phyloP scores from a whole-genome alignment of 495 filamentous ascomycete species.

The Penicillium odoratum region DNA sequence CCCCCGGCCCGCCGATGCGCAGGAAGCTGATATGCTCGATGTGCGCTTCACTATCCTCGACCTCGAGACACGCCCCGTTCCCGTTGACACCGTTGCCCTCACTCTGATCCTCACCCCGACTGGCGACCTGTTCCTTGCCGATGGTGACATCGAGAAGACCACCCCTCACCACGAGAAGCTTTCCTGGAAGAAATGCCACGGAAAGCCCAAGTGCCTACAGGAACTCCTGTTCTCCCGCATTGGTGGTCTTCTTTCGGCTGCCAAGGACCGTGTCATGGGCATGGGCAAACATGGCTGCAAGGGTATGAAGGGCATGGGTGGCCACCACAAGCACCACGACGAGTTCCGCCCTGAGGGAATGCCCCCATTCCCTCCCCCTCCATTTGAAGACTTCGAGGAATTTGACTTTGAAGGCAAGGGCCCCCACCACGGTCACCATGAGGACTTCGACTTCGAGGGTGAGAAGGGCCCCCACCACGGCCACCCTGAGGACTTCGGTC shows the following conservation, averaged over 20 bases:
- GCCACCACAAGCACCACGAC: constrained; percentile 7
- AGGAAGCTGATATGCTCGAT: constrained; percentile 34
- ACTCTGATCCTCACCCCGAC: constrained; percentile 38
- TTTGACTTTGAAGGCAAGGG: neutral
- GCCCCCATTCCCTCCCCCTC: neutral
- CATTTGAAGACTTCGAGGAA: neutral
- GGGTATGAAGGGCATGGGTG: constrained; percentile 24
- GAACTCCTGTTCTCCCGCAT: constrained; percentile 41
- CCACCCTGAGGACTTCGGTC: constrained; percentile 7
- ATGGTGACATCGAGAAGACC: constrained; percentile 39
- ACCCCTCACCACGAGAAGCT: constrained; percentile 30
- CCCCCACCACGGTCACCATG: constrained; percentile 7
- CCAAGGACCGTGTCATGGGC: constrained; percentile 41
- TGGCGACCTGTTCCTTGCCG: constrained; percentile 40
- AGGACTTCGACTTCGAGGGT: neutral
- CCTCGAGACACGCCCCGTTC: constrained; percentile 49
- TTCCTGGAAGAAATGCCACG: constrained; percentile 45
- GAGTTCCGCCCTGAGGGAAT: neutral
- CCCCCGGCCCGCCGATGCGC: constrained; percentile 28
- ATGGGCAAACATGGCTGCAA: constrained; percentile 10
- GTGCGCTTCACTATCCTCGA: constrained; percentile 51
- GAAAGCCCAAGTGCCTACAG: constrained; percentile 41
- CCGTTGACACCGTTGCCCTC: constrained; percentile 49
- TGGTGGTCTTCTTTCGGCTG: constrained; percentile 36
- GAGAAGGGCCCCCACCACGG: neutral